These are phyloP conservation scores for Umbelopsis sp. DNA, from an alignment of 192 early-diverging fungal genomes.

Conservation along the genomic window DNA sequence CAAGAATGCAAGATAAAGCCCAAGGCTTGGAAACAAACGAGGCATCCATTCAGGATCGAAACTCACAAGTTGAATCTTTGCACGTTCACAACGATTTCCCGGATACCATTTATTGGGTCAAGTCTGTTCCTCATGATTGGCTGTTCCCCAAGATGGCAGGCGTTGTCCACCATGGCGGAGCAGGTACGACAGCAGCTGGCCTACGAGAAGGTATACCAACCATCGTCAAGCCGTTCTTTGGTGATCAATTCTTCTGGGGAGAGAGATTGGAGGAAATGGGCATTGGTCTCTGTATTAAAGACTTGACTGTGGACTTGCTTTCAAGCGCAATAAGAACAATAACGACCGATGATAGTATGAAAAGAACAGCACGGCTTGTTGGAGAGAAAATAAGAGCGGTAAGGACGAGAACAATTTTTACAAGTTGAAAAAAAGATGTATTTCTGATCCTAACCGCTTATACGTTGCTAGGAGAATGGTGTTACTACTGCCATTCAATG, in stretches of 20 bases:
- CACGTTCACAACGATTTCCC: conserved; percentile 45
- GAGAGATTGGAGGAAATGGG: conserved; percentile 65
- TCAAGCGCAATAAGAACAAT: conserved; percentile 48
- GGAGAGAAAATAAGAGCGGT: conserved; percentile 55
- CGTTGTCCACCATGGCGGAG: conserved; percentile 80
- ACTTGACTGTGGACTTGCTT: conserved; percentile 55
- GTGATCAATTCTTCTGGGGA: conserved; percentile 74
- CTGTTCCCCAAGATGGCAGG: conserved; percentile 64
- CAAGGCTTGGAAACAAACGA: conserved; percentile 21
- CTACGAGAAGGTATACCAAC: conserved; percentile 74
- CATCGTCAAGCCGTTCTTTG: conserved; percentile 73
- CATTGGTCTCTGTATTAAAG: conserved; percentile 58
- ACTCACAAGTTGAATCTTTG: conserved; percentile 25
- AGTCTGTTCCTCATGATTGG: conserved; percentile 79
- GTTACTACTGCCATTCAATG: conserved; percentile 55
- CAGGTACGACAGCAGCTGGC: conserved; percentile 75
- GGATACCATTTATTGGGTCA: conserved; percentile 52
- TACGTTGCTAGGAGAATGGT: conserved; percentile 52
- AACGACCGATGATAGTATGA: conserved; percentile 59
- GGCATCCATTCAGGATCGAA: conserved; percentile 4
- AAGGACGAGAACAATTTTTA: background rate
- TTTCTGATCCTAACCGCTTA: background rate
- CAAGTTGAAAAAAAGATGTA: background rate
- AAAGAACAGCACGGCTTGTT: conserved; percentile 44
- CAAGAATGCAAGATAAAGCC: conserved; percentile 42